These are phyloP conservation scores for Monilinia aucupariae DNA, from an alignment of 2,329 filamentous ascomycete species.

Conservation along the genomic window DNA sequence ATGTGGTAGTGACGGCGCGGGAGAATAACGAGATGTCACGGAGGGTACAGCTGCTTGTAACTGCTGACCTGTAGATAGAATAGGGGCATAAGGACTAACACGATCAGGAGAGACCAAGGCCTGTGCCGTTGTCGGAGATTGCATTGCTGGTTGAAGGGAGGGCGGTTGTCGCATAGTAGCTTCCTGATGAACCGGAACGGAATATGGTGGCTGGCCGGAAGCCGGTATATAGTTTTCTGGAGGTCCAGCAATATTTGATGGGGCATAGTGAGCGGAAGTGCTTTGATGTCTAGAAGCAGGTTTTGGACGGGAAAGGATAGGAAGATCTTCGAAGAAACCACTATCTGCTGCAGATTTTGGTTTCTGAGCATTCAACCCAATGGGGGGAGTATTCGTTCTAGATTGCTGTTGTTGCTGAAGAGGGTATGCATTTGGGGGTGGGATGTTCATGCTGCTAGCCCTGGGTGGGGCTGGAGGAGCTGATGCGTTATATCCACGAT, in stretches of 20 bases:
- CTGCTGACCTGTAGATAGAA: conserved; percentile 23
- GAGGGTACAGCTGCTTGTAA: conserved; percentile 28
- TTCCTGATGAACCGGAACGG: conserved; percentile 3
- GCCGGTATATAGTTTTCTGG: conserved; percentile 16
- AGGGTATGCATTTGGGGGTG: conserved; percentile 23
- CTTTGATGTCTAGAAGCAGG: conserved; percentile 49
- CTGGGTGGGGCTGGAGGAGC: conserved; percentile 29
- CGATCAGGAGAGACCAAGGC: conserved; percentile 33
- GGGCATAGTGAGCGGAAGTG: conserved; percentile 22
- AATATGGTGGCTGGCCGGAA: conserved; percentile 8
- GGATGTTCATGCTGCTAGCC: conserved; percentile 30
- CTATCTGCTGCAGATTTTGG: conserved; percentile 32
- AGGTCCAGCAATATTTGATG: conserved; percentile 14
- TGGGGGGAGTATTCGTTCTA: conserved; percentile 4
- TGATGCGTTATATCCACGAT: conserved; percentile 26
- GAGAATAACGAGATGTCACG: conserved; percentile 54
- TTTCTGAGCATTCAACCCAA: conserved; percentile 23
- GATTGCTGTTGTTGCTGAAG: conserved; percentile 18
- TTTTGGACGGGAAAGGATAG: conserved; percentile 56
- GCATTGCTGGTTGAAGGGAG: conserved; percentile 20
- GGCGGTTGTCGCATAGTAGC: conserved; percentile 14
- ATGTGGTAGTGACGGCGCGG: conserved; percentile 42
- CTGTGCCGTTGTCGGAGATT: conserved; percentile 21
- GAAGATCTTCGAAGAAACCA: conserved; percentile 75
- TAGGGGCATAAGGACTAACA: conserved; percentile 33